A percentile compares a stretch with the other conserved stretches of the same genome.
These are phyloP conservation scores for Aureobasidium vineae DNA, from an alignment of 2,329 filamentous ascomycete species.

Conservation along the genomic window DNA sequence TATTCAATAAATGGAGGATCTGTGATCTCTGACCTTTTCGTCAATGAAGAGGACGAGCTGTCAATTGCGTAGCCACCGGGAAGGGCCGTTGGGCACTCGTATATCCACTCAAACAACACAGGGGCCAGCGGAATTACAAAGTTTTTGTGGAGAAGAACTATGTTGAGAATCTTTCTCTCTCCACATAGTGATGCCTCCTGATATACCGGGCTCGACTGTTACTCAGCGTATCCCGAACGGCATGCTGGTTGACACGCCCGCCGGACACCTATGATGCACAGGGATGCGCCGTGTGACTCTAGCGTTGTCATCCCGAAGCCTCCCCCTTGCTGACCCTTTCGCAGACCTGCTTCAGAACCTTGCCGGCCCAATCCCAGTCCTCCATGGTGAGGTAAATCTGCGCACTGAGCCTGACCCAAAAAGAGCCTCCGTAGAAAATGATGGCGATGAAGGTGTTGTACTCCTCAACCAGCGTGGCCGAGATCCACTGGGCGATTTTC, in stretches of 20 bases:
- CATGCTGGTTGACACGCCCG: neutral
- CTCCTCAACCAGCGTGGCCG: conserved; percentile 45
- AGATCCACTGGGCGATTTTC: conserved; percentile 46
- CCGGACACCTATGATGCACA: neutral
- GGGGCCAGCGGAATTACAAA: neutral
- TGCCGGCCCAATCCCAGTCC: conserved; percentile 72
- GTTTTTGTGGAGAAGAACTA: conserved; percentile 8
- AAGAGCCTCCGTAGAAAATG: conserved; percentile 58
- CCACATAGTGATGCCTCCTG: neutral
- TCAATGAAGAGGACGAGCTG: neutral
- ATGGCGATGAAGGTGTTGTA: conserved; percentile 73
- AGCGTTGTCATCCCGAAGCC: neutral
- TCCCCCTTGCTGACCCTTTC: conserved; percentile 51
- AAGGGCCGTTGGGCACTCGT: neutral
- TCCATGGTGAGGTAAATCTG: conserved; percentile 79
- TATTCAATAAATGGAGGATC: no score
- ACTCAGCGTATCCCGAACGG: neutral
- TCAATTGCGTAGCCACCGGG: neutral
- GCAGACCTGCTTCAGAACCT: conserved; percentile 58
- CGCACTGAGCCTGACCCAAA: conserved; percentile 72
- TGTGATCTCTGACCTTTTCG: no score
- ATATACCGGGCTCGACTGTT: neutral
- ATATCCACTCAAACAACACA: neutral
- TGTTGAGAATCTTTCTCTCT: neutral
- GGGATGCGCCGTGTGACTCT: neutral